Evolutionary conservation across 2,329 filamentous ascomycete genomes (phyloP).

Genomic region (Stagonosporopsis vannaccii): DNA sequence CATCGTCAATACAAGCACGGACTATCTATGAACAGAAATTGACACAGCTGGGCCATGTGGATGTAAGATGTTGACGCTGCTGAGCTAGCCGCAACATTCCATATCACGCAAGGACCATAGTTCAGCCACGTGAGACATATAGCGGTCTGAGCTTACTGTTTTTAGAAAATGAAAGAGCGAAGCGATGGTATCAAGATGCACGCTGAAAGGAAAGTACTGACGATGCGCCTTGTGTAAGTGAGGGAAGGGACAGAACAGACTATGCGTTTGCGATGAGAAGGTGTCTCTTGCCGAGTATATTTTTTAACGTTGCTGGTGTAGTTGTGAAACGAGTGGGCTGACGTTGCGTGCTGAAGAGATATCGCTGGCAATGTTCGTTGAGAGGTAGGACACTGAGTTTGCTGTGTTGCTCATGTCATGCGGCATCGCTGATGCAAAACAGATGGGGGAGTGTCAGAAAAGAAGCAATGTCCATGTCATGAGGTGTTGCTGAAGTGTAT

Average conservation of each 20-base stretch:
- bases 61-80: neutral
- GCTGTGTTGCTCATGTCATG: neutral
- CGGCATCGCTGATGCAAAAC: neutral
- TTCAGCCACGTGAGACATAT: neutral
- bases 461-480: neutral
- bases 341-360: conserved; percentile 20
- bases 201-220: conserved; percentile 10
- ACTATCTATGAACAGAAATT: conserved; percentile 2
- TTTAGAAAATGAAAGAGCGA: neutral
- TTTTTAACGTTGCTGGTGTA: neutral
- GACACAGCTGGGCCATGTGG: conserved; percentile 1
- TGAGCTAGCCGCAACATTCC: neutral
- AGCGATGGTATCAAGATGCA: neutral
- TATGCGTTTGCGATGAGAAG: neutral
- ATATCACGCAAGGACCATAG: neutral
- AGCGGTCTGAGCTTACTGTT: neutral
- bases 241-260: conserved; percentile 10
- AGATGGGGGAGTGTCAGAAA: neutral
- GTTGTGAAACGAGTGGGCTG: conserved; percentile 16
- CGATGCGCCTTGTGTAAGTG: neutral
- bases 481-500: neutral
- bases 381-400: neutral
- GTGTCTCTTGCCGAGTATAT: neutral
- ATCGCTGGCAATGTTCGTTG: no score
- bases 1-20: neutral